Conservation (phyloP, 2,329 filamentous ascomycete genomes). For the Penicillium sclerotiorum region DNA sequence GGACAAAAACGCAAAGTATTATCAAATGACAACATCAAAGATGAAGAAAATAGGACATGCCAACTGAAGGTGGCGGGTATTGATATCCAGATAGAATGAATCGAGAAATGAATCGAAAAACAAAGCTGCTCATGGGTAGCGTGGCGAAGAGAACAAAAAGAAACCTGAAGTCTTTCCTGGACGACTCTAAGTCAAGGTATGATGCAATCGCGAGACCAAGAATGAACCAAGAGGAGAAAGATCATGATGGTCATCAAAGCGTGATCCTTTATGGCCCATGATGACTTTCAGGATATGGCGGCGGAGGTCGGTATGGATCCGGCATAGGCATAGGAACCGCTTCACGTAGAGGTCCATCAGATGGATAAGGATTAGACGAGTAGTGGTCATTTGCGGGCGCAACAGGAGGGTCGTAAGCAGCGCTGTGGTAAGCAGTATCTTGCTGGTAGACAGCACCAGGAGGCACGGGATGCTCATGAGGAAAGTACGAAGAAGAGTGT, state of each 20-base stretch:
- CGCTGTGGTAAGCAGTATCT: slow-evolving; percentile 13
- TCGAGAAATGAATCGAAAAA: slow-evolving; percentile 3
- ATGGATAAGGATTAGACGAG: too few relatives aligned
- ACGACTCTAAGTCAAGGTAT: background rate
- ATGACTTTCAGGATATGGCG: slow-evolving; percentile 26
- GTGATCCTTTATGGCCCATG: slow-evolving; percentile 18
- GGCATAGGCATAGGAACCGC: slow-evolving; percentile 36
- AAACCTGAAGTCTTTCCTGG: background rate
- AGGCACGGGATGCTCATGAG: slow-evolving; percentile 4
- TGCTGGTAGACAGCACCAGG: background rate
- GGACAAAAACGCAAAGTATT: slow-evolving; percentile 4
- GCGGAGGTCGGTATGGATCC: slow-evolving; percentile 32
- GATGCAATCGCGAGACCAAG: background rate
- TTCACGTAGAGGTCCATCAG: slow-evolving; percentile 30
- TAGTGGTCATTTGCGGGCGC: slow-evolving; percentile 1
- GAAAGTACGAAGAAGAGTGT: slow-evolving; percentile 18
- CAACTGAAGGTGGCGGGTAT: slow-evolving; percentile 24
- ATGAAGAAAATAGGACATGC: slow-evolving; percentile 11
- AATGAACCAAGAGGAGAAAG: background rate
- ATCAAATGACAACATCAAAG: background rate
- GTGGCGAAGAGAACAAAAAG: slow-evolving; percentile 14
- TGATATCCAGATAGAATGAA: slow-evolving; percentile 14
- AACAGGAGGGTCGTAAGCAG: slow-evolving; percentile 10
- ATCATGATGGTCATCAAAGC: slow-evolving; percentile 1
- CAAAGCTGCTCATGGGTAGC: slow-evolving; percentile 25